Evolutionary conservation across 75 land plant species (phyloP).

Genomic region (Ceratopteris richardii): DNA sequence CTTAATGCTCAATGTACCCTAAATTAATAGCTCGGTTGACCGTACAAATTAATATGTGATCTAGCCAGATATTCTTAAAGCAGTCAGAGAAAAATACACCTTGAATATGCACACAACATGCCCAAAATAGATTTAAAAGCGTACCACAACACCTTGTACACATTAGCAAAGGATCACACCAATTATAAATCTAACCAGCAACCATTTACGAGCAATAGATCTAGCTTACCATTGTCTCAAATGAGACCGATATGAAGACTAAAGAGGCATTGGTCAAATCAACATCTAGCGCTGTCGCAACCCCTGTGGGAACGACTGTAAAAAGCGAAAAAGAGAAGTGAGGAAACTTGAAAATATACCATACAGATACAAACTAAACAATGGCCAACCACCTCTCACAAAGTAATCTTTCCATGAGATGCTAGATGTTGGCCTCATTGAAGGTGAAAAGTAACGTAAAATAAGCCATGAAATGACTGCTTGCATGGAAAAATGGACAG

Average conservation of each 20-base stretch:
- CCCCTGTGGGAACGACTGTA: conserved; percentile 88
- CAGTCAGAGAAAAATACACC: too few species aligned
- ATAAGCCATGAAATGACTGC: conserved; percentile 62
- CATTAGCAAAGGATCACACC: too few species aligned
- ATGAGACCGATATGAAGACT: conserved; percentile 89
- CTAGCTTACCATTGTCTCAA: conserved; percentile 93
- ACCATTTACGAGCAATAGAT: too few species aligned
- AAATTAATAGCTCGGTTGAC: too few species aligned
- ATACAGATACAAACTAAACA: not conserved
- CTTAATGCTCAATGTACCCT: too few species aligned
- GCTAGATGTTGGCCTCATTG: conserved; percentile 8
- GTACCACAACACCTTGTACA: too few species aligned
- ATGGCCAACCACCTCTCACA: conserved; percentile 18
- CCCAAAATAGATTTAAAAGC: too few species aligned
- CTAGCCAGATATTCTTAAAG: too few species aligned
- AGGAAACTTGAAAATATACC: not conserved
- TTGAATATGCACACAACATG: too few species aligned
- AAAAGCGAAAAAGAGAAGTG: conserved; percentile 29
- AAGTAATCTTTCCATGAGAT: conserved; percentile 55
- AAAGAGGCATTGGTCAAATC: conserved; percentile 95
- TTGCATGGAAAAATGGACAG: conserved; percentile 92
- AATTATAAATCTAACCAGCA: too few species aligned
- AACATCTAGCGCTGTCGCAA: conserved; percentile 89
- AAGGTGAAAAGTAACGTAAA: conserved; percentile 25
- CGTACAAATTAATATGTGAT: too few species aligned